Evolutionary conservation across 805 yeast species (phyloP), one percentile per base, ranked within the genome.

Genomic region (Pachysolen tannophilus): DNA sequence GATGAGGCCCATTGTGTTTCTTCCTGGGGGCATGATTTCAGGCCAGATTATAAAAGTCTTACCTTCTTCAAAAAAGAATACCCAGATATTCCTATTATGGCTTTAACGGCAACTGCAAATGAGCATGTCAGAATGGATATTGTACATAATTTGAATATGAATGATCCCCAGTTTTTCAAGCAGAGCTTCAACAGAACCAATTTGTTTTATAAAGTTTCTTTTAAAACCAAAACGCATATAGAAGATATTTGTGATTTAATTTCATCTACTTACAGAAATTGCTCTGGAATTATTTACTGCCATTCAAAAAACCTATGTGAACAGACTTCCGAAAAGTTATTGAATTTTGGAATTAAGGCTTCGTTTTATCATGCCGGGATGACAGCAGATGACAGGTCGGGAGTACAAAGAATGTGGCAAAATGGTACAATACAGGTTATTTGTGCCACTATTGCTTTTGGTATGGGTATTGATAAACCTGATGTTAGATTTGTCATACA

Each of bases 1-100:
- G 98, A 92, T 60, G 98, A 86, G 53, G 98, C 98, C 0, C 98
- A 92, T 60, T 92, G 98, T 68, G 94, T 92, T 30, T 85, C 95
- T 34, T 82, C 94, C 8, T 92, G 98, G 98, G 98, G 98, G 15
- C 98, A 92, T 58, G 98, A 92, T 57, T 92, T 92, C 56, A 68
- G 98, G 34, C 97, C 97, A 0, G 97, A 92, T 56, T 92, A 92
- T 60, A 84, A 87, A 48, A 82, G 79, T 8, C 65, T 92, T 50
- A 74, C 76, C 24, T 70, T 67, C 44, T 83, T 92, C 56, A 86
- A 86, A 49, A 56, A 61, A 14, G 69, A 74, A 32, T 92, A 72
- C 51, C 94, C 95, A 0, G 70, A 69, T 34, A 75, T 86, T 5
- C 98, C 98, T 1, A 65, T 92, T 41, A 87, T 92, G 86, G 98